Evolutionary conservation across 2,329 filamentous ascomycete genomes (phyloP), one percentile per base, ranked within the genome.

Genomic region (Lasiodiplodia citricola): DNA sequence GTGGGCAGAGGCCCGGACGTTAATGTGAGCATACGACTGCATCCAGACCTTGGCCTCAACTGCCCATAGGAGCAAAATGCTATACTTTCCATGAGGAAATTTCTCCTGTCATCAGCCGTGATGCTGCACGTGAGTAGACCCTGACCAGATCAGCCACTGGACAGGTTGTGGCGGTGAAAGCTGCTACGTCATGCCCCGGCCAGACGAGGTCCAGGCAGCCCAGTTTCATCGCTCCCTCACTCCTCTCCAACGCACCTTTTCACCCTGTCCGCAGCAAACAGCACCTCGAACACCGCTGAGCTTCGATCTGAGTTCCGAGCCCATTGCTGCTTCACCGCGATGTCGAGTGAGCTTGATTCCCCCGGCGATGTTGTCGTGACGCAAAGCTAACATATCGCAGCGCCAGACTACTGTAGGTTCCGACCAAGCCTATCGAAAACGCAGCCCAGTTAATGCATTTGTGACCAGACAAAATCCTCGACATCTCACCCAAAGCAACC

Each of bases 401-500:
- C 76, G 56, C 77, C 76, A 37, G 77, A 79, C 68, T 79, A 78
- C 72, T 79, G 54, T 66, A 41, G 23, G 67, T 37, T 41, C 51
- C 31, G 21, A n/a, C 37, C 25, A 28, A 35, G n/a, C 14, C 52
- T 21, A 23, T 3, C 18, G 18, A 18, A 10, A 23, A 2, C 51
- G 16, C 14, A 31, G 21, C 66, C 21, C 31, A 18, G 16, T 23
- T 55, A 68, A 67, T 25, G n/a, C 35, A 74, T 72, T 78, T 68
- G 74, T 47, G n/a, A 73, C 57, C 72, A 94, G 92, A 95, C 82
- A 88, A 87, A 63, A 87, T 92, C 72, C 89, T 97, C 62, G 91
- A 91, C 71, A 81, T 97, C 70, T 78, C 90, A 64, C 87, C 92
- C 44, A 91, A 87, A 73, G 94, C 95, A 41, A 91, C 89, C 0